Evolutionary conservation across 805 yeast species (phyloP), one percentile per base, ranked within the genome.

Genomic region (Monosporozyma aquatica): DNA sequence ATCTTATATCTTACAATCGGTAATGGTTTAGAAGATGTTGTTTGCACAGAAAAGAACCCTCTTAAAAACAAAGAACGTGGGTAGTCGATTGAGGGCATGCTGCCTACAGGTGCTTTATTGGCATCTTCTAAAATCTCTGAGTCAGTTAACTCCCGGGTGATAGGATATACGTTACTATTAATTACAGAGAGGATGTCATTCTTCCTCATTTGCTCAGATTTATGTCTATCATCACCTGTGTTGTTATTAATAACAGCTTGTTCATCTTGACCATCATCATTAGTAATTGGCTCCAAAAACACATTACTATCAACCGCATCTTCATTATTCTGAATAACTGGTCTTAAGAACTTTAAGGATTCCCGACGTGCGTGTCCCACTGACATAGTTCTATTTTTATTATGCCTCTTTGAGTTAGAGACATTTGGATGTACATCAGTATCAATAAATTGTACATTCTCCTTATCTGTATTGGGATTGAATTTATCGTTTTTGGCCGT

Each of bases 31-130:
- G 95, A 85, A 2, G 96, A 87, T 0, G 97, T 89, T 2, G 95
- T 85, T 64, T 87, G 96, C 39, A 89, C 97, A 46, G 90, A 80
- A 64, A 89, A 89, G 56, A 90, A 87, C 1, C 97, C 97, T 57
- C 87, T 86, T 60, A 90, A 71, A 67, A 87, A 87, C 50, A 89
- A 71, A 1, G 95, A 87, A 63, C 80, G 81, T 44, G 96, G 95
- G 58, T 79, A 85, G 57, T 89, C 95, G 59, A 90, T 87, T 0
- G 96, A 87, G 18, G 94, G 95, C 95, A 89, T 87, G 14, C 82
- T 63, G 43, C 83, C 85, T 3, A 80, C 76, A 43, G 78, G 74
- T 10, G 92, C 87, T 45, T 64, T 64, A 9, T 70, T 68, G 11
- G 74, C 74, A 41, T 61, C 59, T 21, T 62, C 64, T 43, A 75